These are phyloP conservation scores for Saccharomycopsis oosterbeekiorum DNA, from an alignment of 805 yeast genomes.

Conservation along the genomic window DNA sequence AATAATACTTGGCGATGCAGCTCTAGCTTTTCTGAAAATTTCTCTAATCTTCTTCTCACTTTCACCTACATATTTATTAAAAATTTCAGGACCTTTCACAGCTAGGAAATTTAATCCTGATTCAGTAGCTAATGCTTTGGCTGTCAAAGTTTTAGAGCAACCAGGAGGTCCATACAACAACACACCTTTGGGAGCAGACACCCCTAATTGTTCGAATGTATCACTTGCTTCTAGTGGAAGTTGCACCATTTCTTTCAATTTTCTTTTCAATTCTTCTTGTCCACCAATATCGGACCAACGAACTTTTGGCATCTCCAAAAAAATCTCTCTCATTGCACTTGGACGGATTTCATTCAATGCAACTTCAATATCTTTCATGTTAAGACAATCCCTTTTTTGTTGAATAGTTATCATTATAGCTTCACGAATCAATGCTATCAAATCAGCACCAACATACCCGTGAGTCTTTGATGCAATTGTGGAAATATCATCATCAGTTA, in stretches of 20 bases:
- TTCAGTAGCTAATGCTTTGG: constrained; percentile 92
- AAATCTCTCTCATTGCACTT: constrained; percentile 93
- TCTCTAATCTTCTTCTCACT: constrained; percentile 90
- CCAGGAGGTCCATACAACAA: constrained; percentile 97
- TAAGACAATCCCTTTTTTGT: constrained; percentile 42
- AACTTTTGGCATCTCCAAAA: constrained; percentile 89
- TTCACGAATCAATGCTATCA: constrained; percentile 80
- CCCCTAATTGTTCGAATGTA: constrained; percentile 67
- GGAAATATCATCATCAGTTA: constrained; percentile 48
- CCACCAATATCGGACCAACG: constrained; percentile 96
- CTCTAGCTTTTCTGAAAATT: constrained; percentile 85
- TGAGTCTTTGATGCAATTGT: constrained; percentile 70
- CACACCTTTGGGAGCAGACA: constrained; percentile 88
- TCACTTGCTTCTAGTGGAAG: constrained; percentile 79
- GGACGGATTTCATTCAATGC: constrained; percentile 82
- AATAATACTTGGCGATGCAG: constrained; percentile 89
- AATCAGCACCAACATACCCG: constrained; percentile 96
- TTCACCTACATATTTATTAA: constrained; percentile 94
- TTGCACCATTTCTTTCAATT: constrained; percentile 83
- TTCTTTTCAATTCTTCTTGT: constrained; percentile 70
- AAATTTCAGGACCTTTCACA: constrained; percentile 93
- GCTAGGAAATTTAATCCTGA: constrained; percentile 90
- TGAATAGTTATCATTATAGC: constrained; percentile 77
- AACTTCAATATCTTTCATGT: constrained; percentile 54
- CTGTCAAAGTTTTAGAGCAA: constrained; percentile 90